Base-by-base conservation (phyloP, 2,329 filamentous ascomycete species). In the Penicillium paneum region DNA sequence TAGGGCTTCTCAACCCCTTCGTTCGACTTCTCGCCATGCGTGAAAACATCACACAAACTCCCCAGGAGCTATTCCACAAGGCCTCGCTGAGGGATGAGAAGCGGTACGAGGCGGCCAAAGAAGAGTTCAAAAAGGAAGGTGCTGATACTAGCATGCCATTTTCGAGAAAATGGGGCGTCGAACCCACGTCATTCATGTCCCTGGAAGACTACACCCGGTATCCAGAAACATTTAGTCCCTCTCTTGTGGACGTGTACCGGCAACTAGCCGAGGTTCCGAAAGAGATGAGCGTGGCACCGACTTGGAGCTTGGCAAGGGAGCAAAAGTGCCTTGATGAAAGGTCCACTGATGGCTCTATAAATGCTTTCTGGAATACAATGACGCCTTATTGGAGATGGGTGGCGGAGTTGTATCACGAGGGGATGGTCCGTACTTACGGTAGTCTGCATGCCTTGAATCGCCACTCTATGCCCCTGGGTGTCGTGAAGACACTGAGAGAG, bases 1-100 rank as follows among this genome's bases (percentile, higher is more conserved):
- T 82, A 3, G 77, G 77, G 10, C 70, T 82, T 8, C 71, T 75
- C 44, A 82, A 80, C 34, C 79, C 79, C 0, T 80, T 81, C 54
- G 74, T 82, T 21, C 62, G 68, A 1, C 73, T 80, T 4, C 69
- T 81, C 13, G 71, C 76, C 24, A 79, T 80, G 74, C 75, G 66
- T 49, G 75, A 74, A 54, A 72, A 62, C 45, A 71, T 78, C 61
- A 71, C 67, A n/a, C 59, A 66, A 13, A 70, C 69, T 0, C 72
- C 76, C 0, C 60, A 64, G 11, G 61, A 63, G 28, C 67, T 70
- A 2, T 57, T 78, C 2, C 62, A 68, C 19, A 65, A 63, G 32
- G 71, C 67, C 3, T 65, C 68, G 8, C 49, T 74, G 10, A 52
- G 79, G 1, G 78, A 80, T 1, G 84, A 85, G 32, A 79, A 81